Evolutionary conservation across 805 yeast species (phyloP), one percentile per base, ranked within the genome.

Genomic region (Metschnikowia noctiluminum): DNA sequence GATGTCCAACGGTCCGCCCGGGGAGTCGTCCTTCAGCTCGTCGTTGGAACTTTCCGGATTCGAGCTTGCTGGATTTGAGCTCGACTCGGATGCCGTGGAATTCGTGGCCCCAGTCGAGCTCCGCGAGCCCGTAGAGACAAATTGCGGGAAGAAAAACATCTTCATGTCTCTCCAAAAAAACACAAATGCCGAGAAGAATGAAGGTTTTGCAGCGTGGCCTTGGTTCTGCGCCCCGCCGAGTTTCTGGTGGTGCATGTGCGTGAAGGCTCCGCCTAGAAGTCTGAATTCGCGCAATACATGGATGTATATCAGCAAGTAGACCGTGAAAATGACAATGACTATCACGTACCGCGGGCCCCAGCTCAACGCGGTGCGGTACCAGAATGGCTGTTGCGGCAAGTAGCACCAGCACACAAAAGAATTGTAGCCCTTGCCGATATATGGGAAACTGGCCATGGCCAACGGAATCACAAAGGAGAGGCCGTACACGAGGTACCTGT

Each of bases 271-370:
- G 43, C 82, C 80, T 42, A 84, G 77, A 9, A 68, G 65, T 36
- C 77, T 75, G 61, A 83, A 80, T 58, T 88, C 87, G 35, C 72
- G 68, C 49, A 80, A 74, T 26, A 90, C 92, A 60, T 85, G 87
- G 51, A 80, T 66, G 64, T 90, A 90, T 44, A 90, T 84, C 35
- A 85, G 73, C 43, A 80, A 69, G 64, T 90, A 90, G 40, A 89
- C 80, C 3, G 74, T 63, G 34, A 87, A 59, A 54, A 91, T 87
- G 27, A 77, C 60, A 9, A 86, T 61, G 50, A 87, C 77, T 46
- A 90, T 78, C 49, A 79, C 65, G 62, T 82, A 89, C 43, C 97
- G 74, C 11, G 95, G 90, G 1, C 82, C 83, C 96, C 96, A 91
- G 54, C 89, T 80, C 43, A 90, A 68, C 1, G 73, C 89, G 36